Base-by-base conservation (phyloP, 768 basidiomycete genomes). In the Leccinum longicurvipes region DNA sequence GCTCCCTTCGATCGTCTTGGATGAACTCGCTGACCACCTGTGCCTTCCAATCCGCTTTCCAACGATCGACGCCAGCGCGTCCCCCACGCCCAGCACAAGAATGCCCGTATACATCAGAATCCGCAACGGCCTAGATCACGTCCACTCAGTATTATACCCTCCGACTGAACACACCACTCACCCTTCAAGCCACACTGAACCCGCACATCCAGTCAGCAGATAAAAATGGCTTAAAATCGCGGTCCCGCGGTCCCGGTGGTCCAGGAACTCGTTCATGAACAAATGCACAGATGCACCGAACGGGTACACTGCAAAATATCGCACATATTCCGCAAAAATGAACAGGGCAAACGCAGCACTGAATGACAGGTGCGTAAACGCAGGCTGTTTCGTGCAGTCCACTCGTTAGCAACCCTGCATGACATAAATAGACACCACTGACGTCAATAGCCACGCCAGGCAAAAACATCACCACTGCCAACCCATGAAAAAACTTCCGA, bases 171-270 rank as follows among this genome's bases (percentile, higher is more conserved):
- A 63, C 51, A 9, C 27, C 45, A 79, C 88, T 65, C 67, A 91
- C 86, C 92, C 91, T 76, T 98, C 97, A 48, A 99, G 81, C 97
- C 97, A 99, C 21, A 98, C 70, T 15, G 91, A 87, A 8, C 90
- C 87, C 6, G 97, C 95, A 71, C 96, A 98, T 2, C 97, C 97
- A 0, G 93, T 95, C 51, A 99, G 76, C 45, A 99, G 76, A 74
- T 98, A 99, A 68, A 99, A 99, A 73, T 99, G 97, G 65, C 93
- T 95, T 62, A 99, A 72, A 63, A 99, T 95, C 25, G 94, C 97
- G 11, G 95, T 96, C 3, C 97, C 97, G 49, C 86, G 82, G 72
- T 99, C 97, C 74, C 92, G 91, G 63, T 87, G 81, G 74, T 99
- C 97, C 69, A 98, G 77, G 67, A 99, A 99, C 70, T 99, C 97